Conservation (phyloP, 2,329 filamentous ascomycete genomes). For the Cladosporium sp. region DNA sequence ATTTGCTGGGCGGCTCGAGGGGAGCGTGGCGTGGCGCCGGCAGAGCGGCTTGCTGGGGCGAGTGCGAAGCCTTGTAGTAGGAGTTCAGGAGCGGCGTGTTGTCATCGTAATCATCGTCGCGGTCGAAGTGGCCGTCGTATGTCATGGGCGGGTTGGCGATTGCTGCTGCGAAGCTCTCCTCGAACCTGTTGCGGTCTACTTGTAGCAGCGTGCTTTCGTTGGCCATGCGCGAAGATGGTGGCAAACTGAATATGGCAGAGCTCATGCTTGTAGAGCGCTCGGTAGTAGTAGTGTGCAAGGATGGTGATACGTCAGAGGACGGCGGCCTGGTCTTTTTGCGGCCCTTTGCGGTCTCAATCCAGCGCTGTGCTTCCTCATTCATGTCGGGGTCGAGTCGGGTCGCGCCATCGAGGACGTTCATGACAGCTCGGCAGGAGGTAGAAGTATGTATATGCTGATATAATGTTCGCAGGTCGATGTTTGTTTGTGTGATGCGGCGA, state of each 20-base stretch:
- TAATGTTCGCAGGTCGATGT: not conserved
- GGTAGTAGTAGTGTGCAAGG: not conserved
- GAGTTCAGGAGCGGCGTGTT: not conserved
- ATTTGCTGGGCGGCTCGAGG: constrained; percentile 17
- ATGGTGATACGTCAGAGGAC: not conserved
- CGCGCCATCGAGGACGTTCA: not conserved
- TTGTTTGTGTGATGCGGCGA: not conserved
- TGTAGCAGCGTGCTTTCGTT: not conserved
- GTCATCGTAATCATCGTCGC: not conserved
- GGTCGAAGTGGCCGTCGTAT: constrained; percentile 2
- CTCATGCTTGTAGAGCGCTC: not conserved
- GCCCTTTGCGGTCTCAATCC: not conserved
- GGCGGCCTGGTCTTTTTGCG: not conserved
- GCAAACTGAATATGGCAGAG: not conserved
- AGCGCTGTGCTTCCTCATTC: not conserved
- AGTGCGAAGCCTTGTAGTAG: not conserved
- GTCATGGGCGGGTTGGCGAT: not conserved
- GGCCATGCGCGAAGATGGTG: not conserved
- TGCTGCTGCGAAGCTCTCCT: constrained; percentile 12
- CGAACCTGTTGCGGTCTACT: constrained; percentile 7
- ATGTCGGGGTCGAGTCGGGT: not conserved
- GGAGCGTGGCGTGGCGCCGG: not conserved
- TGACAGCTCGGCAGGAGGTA: not conserved
- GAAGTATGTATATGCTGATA: not conserved
- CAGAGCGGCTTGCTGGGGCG: not conserved